Evolutionary conservation across 2,329 filamentous ascomycete species (phyloP), one percentile per base, ranked within the genome.

Genomic region (Hypoxylon sp.): DNA sequence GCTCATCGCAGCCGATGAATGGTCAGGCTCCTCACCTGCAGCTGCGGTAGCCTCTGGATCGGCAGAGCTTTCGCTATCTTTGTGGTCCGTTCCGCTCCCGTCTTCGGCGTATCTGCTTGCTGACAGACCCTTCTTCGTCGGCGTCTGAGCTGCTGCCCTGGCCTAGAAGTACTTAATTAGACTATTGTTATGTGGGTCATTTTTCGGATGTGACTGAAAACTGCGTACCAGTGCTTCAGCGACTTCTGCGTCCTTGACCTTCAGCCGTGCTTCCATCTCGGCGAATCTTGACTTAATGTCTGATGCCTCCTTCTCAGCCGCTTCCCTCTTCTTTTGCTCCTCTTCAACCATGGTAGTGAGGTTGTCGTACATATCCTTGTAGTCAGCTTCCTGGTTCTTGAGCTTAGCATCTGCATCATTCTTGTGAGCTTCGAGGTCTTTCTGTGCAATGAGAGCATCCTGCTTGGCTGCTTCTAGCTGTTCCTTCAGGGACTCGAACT

Each of bases 1-100:
- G 82, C 88, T 88, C 81, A 90, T 83, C 80, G 88, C 89, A 78
- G 84, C 82, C 77, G 88, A 90, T 79, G 87, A 88, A 82, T 87
- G 82, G 77, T 90, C 88, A 75, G 78, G 75, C 75, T 87, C 84
- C 87, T 90, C 87, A 86, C 85, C 87, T 86, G 85, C 85, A 77
- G 81, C 81, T 75, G 78, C 74, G 60, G 79, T 75, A 68, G 73
- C 67, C 65, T 77, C 78, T 68, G 72, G 74, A 48, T 76, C 75
- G 58, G 71, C 75, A 70, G 69, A 65, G 43, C 75, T 75, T 63
- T 79, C 78, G 72, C 79, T 72, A 49, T 77, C 75, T 70, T 79
- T 78, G 52, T 72, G 75, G 61, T 76, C 74, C 53, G 75, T 77
- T 49, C 76, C 78, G 63, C 73, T 78, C 52, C 80, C 78, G 55